Conservation (phyloP, 2,329 filamentous ascomycete genomes). For the Aureobasidium leucospermi region DNA sequence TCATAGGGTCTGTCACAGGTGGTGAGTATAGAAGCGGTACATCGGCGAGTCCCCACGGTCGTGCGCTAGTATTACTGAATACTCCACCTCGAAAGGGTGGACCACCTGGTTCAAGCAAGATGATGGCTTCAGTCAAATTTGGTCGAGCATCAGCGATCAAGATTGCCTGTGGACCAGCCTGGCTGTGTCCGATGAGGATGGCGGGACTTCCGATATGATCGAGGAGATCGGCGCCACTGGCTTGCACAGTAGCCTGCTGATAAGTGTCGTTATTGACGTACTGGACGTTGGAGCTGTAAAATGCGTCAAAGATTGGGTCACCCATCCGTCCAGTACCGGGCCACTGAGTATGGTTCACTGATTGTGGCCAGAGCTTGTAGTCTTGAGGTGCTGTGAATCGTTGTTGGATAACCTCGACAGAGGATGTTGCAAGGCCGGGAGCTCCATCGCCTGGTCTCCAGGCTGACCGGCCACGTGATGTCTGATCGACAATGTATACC, state of each 20-base stretch:
- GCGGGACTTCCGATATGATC: slow-evolving; percentile 33
- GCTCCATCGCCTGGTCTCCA: slow-evolving; percentile 15
- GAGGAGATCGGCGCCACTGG: slow-evolving; percentile 36
- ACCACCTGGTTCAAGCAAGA: slow-evolving; percentile 48
- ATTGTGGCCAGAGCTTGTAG: slow-evolving; percentile 36
- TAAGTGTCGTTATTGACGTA: slow-evolving; percentile 26
- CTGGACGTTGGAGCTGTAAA: slow-evolving; percentile 39
- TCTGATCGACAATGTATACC: slow-evolving; percentile 39
- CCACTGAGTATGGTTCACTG: slow-evolving; percentile 39
- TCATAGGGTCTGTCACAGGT: slow-evolving; percentile 23
- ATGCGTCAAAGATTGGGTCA: slow-evolving; percentile 44
- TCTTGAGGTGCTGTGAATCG: slow-evolving; percentile 30
- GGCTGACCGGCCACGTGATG: slow-evolving; percentile 28
- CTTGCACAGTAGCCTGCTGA: slow-evolving; percentile 28
- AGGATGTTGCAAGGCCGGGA: not conserved
- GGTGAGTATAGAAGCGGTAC: slow-evolving; percentile 29
- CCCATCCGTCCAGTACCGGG: slow-evolving; percentile 31
- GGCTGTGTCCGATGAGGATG: slow-evolving; percentile 45
- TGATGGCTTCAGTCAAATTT: slow-evolving; percentile 40
- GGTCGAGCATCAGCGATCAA: slow-evolving; percentile 44
- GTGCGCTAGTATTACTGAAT: slow-evolving; percentile 15
- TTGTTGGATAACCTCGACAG: slow-evolving; percentile 25
- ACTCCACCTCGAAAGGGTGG: slow-evolving; percentile 38
- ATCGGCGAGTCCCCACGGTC: slow-evolving; percentile 29
- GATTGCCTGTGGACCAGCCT: slow-evolving; percentile 42